phyloP scores from a whole-genome alignment of 73 alveolate genomes.

The Stentor roeselii region DNA sequence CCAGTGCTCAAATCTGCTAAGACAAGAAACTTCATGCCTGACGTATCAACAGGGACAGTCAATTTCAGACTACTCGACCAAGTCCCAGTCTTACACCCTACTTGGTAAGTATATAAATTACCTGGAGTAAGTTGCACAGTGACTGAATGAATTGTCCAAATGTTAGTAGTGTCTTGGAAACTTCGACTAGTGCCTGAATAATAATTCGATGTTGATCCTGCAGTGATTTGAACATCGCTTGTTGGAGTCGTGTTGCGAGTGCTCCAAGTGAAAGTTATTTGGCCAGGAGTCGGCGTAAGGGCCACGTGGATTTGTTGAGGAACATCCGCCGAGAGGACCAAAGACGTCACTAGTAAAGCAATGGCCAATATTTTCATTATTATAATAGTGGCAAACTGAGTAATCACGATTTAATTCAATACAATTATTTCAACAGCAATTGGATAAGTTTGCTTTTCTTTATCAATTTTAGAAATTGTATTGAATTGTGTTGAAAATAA shows the following conservation, averaged over 20 bases:
- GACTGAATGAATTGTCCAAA: constrained; percentile 11
- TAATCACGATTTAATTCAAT: too few relatives aligned
- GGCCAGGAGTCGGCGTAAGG: background rate
- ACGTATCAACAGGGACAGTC: background rate
- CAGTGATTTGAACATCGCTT: background rate
- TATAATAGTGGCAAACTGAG: too few relatives aligned
- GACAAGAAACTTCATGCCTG: background rate
- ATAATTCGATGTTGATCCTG: background rate
- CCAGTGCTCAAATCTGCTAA: constrained; percentile 5
- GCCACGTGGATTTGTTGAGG: constrained; percentile 18
- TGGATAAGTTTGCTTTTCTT: too few relatives aligned
- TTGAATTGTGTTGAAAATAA: too few relatives aligned
- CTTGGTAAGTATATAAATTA: background rate
- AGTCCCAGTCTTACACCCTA: background rate
- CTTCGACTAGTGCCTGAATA: background rate
- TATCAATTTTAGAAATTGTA: too few relatives aligned
- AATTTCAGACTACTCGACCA: background rate
- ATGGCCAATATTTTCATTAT: background rate
- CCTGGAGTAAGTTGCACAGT: background rate
- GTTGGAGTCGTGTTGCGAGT: constrained; percentile 6
- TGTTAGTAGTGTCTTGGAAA: background rate
- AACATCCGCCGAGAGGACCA: background rate
- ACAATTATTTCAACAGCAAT: too few relatives aligned
- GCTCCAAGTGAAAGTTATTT: constrained; percentile 1
- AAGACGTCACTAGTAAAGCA: background rate